Conservation (phyloP, 2,329 filamentous ascomycete species). For the Pezicula neosporulosa region DNA sequence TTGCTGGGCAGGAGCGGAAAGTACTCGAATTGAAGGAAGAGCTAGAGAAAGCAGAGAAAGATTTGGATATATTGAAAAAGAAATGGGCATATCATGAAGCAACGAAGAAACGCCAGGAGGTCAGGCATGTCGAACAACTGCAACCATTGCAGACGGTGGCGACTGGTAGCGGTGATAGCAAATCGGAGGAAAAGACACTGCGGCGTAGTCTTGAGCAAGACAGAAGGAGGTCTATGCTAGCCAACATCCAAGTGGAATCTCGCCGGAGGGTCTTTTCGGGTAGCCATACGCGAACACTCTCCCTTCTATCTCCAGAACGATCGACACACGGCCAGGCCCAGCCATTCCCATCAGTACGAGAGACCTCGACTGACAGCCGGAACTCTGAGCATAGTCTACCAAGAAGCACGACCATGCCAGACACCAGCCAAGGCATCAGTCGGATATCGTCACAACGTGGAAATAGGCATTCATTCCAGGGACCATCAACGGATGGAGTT, state of each 20-base stretch:
- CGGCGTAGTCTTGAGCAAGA: slow-evolving; percentile 59
- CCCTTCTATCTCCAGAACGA: slow-evolving; percentile 67
- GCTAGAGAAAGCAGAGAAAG: slow-evolving; percentile 74
- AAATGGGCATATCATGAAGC: slow-evolving; percentile 79
- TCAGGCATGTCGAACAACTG: slow-evolving; percentile 55
- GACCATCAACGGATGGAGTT: slow-evolving; percentile 24
- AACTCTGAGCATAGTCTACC: slow-evolving; percentile 12
- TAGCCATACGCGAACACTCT: slow-evolving; percentile 63
- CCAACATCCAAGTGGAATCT: slow-evolving; percentile 38
- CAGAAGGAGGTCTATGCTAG: slow-evolving; percentile 65
- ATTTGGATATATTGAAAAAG: slow-evolving; percentile 74
- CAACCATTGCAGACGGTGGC: slow-evolving; percentile 42
- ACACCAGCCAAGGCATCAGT: slow-evolving; percentile 25
- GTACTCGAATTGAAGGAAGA: slow-evolving; percentile 92
- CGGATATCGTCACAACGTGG: slow-evolving; percentile 20
- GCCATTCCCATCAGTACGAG: slow-evolving; percentile 30
- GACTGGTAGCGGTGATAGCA: slow-evolving; percentile 12
- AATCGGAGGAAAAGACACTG: slow-evolving; percentile 19
- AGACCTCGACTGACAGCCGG: slow-evolving; percentile 16
- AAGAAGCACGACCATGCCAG: slow-evolving; percentile 24
- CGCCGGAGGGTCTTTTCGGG: slow-evolving; percentile 66
- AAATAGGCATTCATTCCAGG: slow-evolving; percentile 27
- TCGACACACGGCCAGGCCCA: slow-evolving; percentile 17
- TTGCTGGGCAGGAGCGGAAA: slow-evolving; percentile 86
- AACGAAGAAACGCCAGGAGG: slow-evolving; percentile 69